Base-by-base conservation (phyloP, 441 rosid genomes). In the Pelargonium myrrhifolium region DNA sequence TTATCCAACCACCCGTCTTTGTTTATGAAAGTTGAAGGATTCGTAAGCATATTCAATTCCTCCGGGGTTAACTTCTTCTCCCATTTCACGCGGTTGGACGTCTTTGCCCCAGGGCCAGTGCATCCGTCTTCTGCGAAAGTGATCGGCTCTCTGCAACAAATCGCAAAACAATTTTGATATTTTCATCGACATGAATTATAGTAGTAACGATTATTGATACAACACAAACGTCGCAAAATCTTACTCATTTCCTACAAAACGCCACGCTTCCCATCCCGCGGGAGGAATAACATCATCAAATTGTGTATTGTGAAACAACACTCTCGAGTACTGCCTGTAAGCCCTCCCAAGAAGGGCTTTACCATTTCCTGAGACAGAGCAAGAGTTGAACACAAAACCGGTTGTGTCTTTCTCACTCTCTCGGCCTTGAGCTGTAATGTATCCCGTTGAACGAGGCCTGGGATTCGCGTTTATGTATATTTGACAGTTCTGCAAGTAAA, bases 181-280 rank as follows among this genome's bases (percentile, higher is more conserved):
- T 15, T 9, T n/a, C 18, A 17, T 15, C 6, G 8, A 20, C 17
- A 17, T 51, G 18, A 49, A n/a, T 49, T 5, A 9, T 15, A 51
- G 7, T 17, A 47, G 31, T 28, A 28, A 2, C 3, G 31, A 28
- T 28, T 28, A 28, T 28, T 28, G 31, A 28, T 28, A 28, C 31
- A 3, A 28, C 3, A 28, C 3, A 28, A 28, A 2, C 3, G 31
- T 28, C 70, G 56, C 15, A 14, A 62, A 53, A 47, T 3, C 85
- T 78, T 74, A 84, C 90, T 85, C 87, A 20, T 79, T 68, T 7
- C 84, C 83, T 9, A 4, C 35, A n/a, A 28, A 72, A 1, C 56
- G 9, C 88, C 89, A 83, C 28, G 89, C 6, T 20, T 5, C 0
- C 91, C 93, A 89, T 18, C 89, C 91, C 15, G 42, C 0, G 37